Percentiles rank a stretch among this genome's conserved stretches.
These are phyloP conservation scores for Aspergillus kassunensis DNA, from an alignment of 495 filamentous ascomycete genomes.

Conservation along the genomic window DNA sequence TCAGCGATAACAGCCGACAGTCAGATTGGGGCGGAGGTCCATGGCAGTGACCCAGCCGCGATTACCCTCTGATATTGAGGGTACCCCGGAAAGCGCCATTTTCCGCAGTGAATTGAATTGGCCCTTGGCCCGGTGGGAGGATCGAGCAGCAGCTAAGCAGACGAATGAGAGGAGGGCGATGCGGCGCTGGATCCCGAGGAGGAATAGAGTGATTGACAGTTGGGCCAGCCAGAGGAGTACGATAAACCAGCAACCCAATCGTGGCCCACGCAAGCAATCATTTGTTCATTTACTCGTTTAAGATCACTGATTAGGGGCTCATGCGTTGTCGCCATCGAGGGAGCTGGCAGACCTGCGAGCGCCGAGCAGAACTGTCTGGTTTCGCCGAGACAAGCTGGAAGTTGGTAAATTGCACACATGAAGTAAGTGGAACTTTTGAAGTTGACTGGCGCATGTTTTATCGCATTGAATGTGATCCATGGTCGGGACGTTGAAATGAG, in stretches of 20 bases:
- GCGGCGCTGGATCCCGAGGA: background rate
- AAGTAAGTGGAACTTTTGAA: background rate
- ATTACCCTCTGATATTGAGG: slow-evolving; percentile 8
- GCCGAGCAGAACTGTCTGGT: no score
- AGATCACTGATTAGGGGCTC: background rate
- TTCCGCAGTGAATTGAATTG: slow-evolving; percentile 8
- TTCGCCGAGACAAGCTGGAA: background rate
- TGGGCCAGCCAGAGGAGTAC: slow-evolving; percentile 6
- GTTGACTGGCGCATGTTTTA: background rate
- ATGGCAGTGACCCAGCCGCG: slow-evolving; percentile 8
- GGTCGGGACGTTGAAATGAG: no score
- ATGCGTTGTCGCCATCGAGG: background rate
- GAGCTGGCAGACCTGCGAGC: background rate
- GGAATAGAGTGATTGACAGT: background rate
- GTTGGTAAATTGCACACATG: background rate
- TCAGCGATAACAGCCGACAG: background rate
- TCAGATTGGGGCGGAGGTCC: slow-evolving; percentile 9
- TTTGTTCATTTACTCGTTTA: background rate
- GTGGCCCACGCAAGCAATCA: background rate
- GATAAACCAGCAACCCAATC: slow-evolving; percentile 3
- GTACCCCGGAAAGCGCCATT: slow-evolving; percentile 12
- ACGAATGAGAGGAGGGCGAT: slow-evolving; percentile 1
- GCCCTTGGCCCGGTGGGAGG: background rate
- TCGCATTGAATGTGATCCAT: background rate
- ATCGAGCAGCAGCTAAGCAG: background rate